phyloP scores from a whole-genome alignment of 192 early-diverging fungal genomes.

The Podila verticillata region DNA sequence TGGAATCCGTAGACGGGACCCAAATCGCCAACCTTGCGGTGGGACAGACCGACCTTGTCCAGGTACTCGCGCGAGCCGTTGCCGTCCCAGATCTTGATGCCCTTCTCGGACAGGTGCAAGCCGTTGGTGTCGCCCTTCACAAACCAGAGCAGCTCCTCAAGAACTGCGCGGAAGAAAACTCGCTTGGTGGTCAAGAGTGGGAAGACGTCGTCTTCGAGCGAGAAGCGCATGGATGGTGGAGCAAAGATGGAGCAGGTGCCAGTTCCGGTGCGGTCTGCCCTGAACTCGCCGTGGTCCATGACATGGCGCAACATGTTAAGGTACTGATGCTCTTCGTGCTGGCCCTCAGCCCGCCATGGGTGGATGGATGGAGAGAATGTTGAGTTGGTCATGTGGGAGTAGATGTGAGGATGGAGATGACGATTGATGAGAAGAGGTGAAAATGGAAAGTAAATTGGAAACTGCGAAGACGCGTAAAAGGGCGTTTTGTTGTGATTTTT shows the following conservation, averaged over 20 bases:
- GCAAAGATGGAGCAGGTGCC: conserved; percentile 86
- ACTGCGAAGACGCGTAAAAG: no score
- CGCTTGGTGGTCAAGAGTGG: conserved; percentile 97
- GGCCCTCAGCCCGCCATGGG: conserved; percentile 34
- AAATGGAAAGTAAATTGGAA: neutral
- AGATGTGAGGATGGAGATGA: neutral
- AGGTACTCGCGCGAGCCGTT: conserved; percentile 93
- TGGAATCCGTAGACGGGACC: conserved; percentile 99
- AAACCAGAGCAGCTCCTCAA: conserved; percentile 98
- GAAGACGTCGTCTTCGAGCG: conserved; percentile 75
- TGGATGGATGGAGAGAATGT: conserved; percentile 39
- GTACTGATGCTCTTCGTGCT: conserved; percentile 90
- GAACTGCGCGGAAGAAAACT: conserved; percentile 89
- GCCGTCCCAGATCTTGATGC: conserved; percentile 86
- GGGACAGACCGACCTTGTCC: conserved; percentile 79
- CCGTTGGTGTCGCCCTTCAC: conserved; percentile 90
- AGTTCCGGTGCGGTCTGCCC: conserved; percentile 92
- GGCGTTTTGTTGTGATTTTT: neutral
- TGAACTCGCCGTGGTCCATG: conserved; percentile 74
- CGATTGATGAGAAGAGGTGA: neutral
- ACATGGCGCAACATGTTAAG: conserved; percentile 78
- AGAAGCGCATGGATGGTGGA: conserved; percentile 88
- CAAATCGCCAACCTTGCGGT: conserved; percentile 87
- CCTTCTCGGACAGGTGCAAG: conserved; percentile 76
- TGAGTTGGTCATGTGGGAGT: conserved; percentile 22